Base-by-base conservation (phyloP, 768 basidiomycete genomes). In the Trametes maxima region DNA sequence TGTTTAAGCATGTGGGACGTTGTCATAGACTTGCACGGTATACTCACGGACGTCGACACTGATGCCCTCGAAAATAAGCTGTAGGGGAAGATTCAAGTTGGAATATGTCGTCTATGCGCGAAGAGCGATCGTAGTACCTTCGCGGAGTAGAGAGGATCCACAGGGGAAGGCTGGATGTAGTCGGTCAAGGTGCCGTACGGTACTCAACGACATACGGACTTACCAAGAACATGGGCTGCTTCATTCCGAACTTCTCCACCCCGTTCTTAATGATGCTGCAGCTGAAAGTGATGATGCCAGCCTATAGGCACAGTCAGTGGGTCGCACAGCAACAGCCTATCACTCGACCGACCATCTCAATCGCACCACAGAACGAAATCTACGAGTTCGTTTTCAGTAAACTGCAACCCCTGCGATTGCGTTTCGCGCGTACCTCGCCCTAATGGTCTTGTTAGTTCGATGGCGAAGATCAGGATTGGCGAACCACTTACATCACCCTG, bases 301-400 rank as follows among this genome's bases (percentile, higher is more conserved):
- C 86, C 84, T 85, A 54, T 12, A 19, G 12, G 14, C 17, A 7
- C 4, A 14, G 5, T 1, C 14, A 57, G 25, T 28, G 1, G 19
- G 4, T 13, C 11, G 35, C 17, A 8, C 19, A 45, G 37, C 12
- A 11, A 52, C 22, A 40, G 28, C 3, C 35, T 28, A 17, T 17
- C 2, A 10, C 12, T 39, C 7, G 35, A 54, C 71, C 14, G 35
- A 83, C 85, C 88, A 90, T 90, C 69, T 90, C 88, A 56, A 90
- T 90, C 3, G 89, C 89, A 28, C 88, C 89, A 44, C 88, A 90
- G 76, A 90, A 90, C 0, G 86, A 82, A 63, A 89, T 78, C 84
- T 88, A 50, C 48, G 19, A 25, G 35, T 48, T 36, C n/a, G 22
- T 21, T 35, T 36, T 54, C 42, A 55, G 43, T 11, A 13, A 1